Evolutionary conservation across 768 basidiomycete species (phyloP).

Genomic region (Trametes villosa): DNA sequence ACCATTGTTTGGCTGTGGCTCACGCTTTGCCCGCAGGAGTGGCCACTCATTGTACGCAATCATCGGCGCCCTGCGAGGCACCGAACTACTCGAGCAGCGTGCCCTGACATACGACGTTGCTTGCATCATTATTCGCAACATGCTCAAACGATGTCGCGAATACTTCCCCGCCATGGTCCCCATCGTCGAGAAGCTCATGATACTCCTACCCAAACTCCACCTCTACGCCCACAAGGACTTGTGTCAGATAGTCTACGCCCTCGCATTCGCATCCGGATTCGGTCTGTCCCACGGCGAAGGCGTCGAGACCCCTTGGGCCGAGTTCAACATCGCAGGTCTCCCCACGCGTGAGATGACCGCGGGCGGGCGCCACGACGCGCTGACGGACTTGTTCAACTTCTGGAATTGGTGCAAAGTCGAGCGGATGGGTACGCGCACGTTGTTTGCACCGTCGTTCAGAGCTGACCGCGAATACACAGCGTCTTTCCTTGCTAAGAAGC

Average conservation of each 20-base stretch:
- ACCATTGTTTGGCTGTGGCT: neutral
- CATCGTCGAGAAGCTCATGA: neutral
- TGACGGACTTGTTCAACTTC: conserved; percentile 16
- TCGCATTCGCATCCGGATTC: conserved; percentile 13
- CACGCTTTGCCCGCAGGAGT: neutral
- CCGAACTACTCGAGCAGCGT: neutral
- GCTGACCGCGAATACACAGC: neutral
- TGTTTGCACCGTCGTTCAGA: too few species aligned
- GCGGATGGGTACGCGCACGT: neutral
- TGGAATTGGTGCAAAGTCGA: conserved; percentile 21
- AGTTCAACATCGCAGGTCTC: conserved; percentile 10
- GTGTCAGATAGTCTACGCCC: conserved; percentile 23
- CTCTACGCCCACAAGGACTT: conserved; percentile 20
- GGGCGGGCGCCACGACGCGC: conserved; percentile 13
- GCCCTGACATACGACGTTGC: neutral
- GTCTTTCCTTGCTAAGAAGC: neutral
- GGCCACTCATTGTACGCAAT: neutral
- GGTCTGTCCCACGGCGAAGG: conserved; percentile 27
- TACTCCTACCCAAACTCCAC: conserved; percentile 20
- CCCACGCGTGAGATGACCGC: conserved; percentile 22
- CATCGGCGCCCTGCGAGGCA: neutral
- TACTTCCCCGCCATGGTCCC: neutral
- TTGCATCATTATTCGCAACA: conserved; percentile 24
- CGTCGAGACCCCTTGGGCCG: conserved; percentile 25
- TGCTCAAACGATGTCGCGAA: neutral